Conservation (phyloP, 768 basidiomycete genomes). For the Trametes sanguinea region DNA sequence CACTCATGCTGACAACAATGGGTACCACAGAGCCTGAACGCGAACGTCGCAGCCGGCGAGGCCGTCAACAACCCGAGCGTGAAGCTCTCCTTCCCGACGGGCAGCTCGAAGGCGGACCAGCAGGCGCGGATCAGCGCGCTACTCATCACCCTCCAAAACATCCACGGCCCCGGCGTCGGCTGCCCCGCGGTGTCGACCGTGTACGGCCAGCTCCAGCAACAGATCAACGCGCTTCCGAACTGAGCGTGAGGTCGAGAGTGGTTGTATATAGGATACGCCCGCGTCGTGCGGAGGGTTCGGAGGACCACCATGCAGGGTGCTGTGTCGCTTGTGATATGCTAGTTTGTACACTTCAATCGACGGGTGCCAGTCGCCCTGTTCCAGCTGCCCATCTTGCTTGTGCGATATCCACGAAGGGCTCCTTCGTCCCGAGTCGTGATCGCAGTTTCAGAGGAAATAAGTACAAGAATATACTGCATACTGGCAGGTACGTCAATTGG, state of each 20-base stretch:
- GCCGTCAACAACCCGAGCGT: conserved; percentile 67
- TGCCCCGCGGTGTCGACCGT: conserved; percentile 64
- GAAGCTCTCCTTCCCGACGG: conserved; percentile 62
- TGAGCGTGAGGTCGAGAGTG: not conserved
- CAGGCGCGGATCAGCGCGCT: conserved; percentile 60
- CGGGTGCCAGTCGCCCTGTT: conserved; percentile 25
- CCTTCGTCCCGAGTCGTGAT: too few relatives aligned
- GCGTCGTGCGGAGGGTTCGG: not conserved
- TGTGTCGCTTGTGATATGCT: conserved; percentile 15
- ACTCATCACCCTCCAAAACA: conserved; percentile 71
- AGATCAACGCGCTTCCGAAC: conserved; percentile 22
- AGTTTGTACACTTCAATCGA: conserved; percentile 21
- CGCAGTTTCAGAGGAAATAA: too few relatives aligned
- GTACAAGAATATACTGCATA: too few relatives aligned
- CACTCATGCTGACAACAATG: not conserved
- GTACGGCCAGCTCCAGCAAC: conserved; percentile 20
- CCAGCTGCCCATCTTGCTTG: conserved; percentile 15
- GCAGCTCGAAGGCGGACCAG: conserved; percentile 52
- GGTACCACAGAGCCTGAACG: conserved; percentile 21
- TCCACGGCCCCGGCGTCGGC: conserved; percentile 65
- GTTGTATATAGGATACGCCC: not conserved
- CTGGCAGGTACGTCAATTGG: too few relatives aligned
- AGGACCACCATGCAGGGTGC: not conserved
- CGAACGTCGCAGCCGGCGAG: conserved; percentile 61
- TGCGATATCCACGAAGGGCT: too few relatives aligned